Evolutionary conservation across 768 basidiomycete genomes (phyloP), one percentile per base, ranked within the genome.

Genomic region (Lentinula lateritia): DNA sequence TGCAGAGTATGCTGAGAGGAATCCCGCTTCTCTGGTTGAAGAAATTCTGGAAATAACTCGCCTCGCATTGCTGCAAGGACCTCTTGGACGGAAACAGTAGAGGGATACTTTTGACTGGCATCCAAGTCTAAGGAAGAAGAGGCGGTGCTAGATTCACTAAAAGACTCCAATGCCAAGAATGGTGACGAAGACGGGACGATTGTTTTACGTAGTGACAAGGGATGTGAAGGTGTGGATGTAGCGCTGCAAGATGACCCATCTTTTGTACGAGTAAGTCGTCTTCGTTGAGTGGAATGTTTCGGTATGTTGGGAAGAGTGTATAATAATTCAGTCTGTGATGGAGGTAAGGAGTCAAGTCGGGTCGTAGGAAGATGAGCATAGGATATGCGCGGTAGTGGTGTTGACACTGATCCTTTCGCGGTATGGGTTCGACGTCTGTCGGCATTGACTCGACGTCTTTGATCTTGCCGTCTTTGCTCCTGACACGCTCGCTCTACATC

Each of bases 21-120:
- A 54, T 56, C 39, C 1, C 35, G 58, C 38, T 50, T 32, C 23
- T 7, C 8, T 7, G 32, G n/a, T 46, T 28, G 35, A 15, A n/a
- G 34, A 9, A 39, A 12, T 35, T 48, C 58, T 3, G 55, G 61
- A 54, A 80, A 80, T 13, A 80, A 69, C 9, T 71, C 68, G 5
- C 80, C 80, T 23, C 76, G 71, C 79, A 80, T 81, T 64, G 74
- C 70, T 23, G 65, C 61, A 52, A 79, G 63, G 56, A 80, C 79
- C 41, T 78, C 75, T 58, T 74, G 68, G 65, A 80, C 80, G 5
- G 74, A 66, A 15, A 80, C 74, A 38, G 63, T 9, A 23, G 56
- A 13, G 20, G 39, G 35, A 28, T 3, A 15, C 18, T 15, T 35
- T 6, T 43, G 23, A 28, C n/a, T 34, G 38, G 18, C 53, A 54